Evolutionary conservation across 2,329 filamentous ascomycete genomes (phyloP).

Genomic region (Beauveria caledonica): DNA sequence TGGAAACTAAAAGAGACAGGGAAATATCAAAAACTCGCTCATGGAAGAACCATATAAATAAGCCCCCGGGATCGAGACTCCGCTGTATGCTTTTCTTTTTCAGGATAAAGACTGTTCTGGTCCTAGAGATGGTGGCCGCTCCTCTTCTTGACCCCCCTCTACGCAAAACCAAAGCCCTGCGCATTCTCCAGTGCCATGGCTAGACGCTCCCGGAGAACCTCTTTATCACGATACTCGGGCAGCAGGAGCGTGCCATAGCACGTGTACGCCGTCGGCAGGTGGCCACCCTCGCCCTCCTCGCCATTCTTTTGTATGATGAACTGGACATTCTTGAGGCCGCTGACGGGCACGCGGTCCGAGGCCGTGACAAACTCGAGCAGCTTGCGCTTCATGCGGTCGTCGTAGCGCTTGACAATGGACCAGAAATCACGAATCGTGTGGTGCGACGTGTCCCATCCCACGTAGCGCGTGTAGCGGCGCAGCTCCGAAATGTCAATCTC

Average conservation of each 20-base stretch:
- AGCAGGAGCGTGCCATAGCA: conserved; percentile 86
- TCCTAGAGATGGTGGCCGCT: no score
- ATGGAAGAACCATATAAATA: neutral
- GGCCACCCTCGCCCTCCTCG: conserved; percentile 44
- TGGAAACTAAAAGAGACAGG: neutral
- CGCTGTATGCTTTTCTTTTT: neutral
- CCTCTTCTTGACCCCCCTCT: conserved; percentile 7
- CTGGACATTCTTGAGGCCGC: conserved; percentile 70
- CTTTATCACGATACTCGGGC: conserved; percentile 68
- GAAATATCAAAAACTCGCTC: conserved; percentile 1
- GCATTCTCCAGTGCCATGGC: conserved; percentile 82
- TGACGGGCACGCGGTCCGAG: conserved; percentile 81
- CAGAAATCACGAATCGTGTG: conserved; percentile 73
- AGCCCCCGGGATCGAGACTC: neutral
- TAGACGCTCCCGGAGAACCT: conserved; percentile 65
- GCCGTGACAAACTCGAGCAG: conserved; percentile 93
- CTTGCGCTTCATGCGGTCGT: conserved; percentile 60
- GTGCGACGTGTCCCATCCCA: conserved; percentile 66
- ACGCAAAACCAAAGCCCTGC: conserved; percentile 81
- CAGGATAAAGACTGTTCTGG: no score
- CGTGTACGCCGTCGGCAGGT: conserved; percentile 79
- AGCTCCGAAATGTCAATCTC: conserved; percentile 72
- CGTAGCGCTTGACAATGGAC: conserved; percentile 63
- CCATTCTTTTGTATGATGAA: conserved; percentile 79
- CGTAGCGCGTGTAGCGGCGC: conserved; percentile 64